A percentile compares a stretch with the other conserved stretches of the same genome.
Conservation (phyloP, 1,284 basidiomycete genomes). For the Naganishia cerealis region DNA sequence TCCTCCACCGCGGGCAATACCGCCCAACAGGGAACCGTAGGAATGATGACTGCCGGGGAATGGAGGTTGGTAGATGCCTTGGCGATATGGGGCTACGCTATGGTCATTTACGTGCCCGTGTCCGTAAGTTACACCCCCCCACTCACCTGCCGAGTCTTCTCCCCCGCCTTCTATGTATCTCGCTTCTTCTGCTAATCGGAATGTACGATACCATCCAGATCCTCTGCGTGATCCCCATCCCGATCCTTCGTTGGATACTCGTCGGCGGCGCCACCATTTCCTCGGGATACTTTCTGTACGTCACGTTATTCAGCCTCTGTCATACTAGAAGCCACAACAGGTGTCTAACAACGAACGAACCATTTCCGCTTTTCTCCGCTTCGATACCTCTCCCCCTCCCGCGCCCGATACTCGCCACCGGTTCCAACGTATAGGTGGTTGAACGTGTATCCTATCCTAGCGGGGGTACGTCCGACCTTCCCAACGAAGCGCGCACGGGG, state of each 20-base stretch:
- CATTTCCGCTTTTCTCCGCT: neutral
- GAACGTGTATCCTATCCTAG: slow-evolving; percentile 85
- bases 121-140: slow-evolving; percentile 61
- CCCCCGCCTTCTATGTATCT: slow-evolving; percentile 49
- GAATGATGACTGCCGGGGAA: slow-evolving; percentile 54
- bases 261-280: slow-evolving; percentile 68
- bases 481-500: too few species aligned
- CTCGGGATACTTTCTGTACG: slow-evolving; percentile 76
- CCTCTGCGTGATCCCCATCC: slow-evolving; percentile 77
- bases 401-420: neutral
- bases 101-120: slow-evolving; percentile 61
- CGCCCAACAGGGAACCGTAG: too few species aligned
- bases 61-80: slow-evolving; percentile 75
- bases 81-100: slow-evolving; percentile 58
- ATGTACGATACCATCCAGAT: slow-evolving; percentile 59
- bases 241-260: slow-evolving; percentile 75
- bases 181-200: too few species aligned
- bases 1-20: neutral
- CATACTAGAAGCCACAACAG: neutral
- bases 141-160: neutral
- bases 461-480: slow-evolving; percentile 62
- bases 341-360: neutral
- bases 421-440: slow-evolving; percentile 52
- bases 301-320: neutral
- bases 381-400: neutral